Evolutionary conservation across 495 filamentous ascomycete species (phyloP), one percentile per base, ranked within the genome.

Genomic region (Penicillium canescens): DNA sequence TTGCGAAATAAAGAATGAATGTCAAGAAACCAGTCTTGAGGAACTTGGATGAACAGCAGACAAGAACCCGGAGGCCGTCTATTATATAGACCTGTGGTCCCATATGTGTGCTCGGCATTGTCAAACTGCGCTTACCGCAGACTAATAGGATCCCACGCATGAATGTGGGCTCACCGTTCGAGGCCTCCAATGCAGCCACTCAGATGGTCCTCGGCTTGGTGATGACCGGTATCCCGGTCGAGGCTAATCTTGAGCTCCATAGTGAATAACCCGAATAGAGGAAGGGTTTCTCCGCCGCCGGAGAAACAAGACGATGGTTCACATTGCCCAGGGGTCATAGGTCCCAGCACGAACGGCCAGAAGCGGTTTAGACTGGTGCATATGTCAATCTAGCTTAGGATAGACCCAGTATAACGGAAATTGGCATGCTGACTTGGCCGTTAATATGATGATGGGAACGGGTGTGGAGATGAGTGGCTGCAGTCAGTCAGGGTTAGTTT

Each of bases 1-100:
- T 28, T 4, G 11, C 28, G 21, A n/a, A 20, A 23, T 48, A 61
- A 63, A 56, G 46, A 60, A 63, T 33, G 37, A 41, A 46, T 48
- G 52, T 46, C 60, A 60, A 66, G 60, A 60, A 60, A 56, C 63
- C 63, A 57, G 63, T 63, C 60, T 66, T 52, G 63, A 66, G 40
- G 45, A 31, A 31, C 16, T 44, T 28, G 34, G 57, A 58, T 28
- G 56, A 50, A 61, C 57, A 50, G 14, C 21, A 42, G 40, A 39
- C 20, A 20, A 45, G 26, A n/a, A 12, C 6, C 8, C 23, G 34
- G 24, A 7, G 7, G 18, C 46, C 46, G 21, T 31, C 24, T 48
- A 37, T 60, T 65, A 60, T 65, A 65, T 62, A 65, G 44, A 18
- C 47, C 33, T 42, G 26, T 13, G 8, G 28, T 7, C 28, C 28